A percentile compares a stretch with the other conserved stretches of the same genome.
These are phyloP conservation scores for Crinitomyces ghanaensis DNA, from an alignment of 805 yeast genomes.

Conservation along the genomic window DNA sequence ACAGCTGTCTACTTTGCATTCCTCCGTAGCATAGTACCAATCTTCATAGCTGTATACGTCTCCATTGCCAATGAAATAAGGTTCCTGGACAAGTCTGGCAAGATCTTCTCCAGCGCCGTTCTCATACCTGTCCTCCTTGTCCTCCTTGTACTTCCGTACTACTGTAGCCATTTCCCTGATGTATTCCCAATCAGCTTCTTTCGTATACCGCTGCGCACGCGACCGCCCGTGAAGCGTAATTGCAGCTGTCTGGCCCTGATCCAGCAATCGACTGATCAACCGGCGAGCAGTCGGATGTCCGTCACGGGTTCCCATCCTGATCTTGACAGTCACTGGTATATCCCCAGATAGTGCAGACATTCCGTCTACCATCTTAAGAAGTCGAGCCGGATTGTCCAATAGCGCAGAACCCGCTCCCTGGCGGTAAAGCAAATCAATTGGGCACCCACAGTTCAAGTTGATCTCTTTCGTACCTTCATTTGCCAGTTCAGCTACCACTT, in stretches of 20 bases:
- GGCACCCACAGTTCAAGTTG: slow-evolving; percentile 94
- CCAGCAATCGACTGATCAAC: slow-evolving; percentile 57
- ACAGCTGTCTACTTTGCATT: slow-evolving; percentile 73
- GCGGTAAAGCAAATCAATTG: slow-evolving; percentile 85
- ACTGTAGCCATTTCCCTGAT: slow-evolving; percentile 60
- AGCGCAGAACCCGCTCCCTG: slow-evolving; percentile 95
- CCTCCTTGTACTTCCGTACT: slow-evolving; percentile 45
- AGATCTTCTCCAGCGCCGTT: slow-evolving; percentile 7
- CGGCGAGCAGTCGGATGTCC: slow-evolving; percentile 77
- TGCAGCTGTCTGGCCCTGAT: slow-evolving; percentile 76
- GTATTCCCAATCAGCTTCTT: slow-evolving; percentile 88
- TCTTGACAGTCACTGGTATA: slow-evolving; percentile 81
- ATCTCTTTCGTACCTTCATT: slow-evolving; percentile 65
- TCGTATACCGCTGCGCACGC: slow-evolving; percentile 88
- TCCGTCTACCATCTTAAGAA: slow-evolving; percentile 67
- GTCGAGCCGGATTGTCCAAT: slow-evolving; percentile 75
- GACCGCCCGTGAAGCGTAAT: slow-evolving; percentile 94
- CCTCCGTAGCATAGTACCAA: slow-evolving; percentile 62
- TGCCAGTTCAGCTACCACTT: slow-evolving; percentile 50
- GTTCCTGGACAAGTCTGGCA: slow-evolving; percentile 35
- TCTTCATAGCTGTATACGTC: slow-evolving; percentile 81
- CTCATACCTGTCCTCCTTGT: slow-evolving; percentile 41
- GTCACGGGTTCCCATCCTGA: slow-evolving; percentile 85
- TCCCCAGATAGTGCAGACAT: slow-evolving; percentile 89
- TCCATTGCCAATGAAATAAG: slow-evolving; percentile 90